A percentile compares a stretch with the other conserved stretches of the same genome.
These are phyloP conservation scores for Santalum album DNA, from an alignment of 164 flowering plant species.

Conservation along the genomic window DNA sequence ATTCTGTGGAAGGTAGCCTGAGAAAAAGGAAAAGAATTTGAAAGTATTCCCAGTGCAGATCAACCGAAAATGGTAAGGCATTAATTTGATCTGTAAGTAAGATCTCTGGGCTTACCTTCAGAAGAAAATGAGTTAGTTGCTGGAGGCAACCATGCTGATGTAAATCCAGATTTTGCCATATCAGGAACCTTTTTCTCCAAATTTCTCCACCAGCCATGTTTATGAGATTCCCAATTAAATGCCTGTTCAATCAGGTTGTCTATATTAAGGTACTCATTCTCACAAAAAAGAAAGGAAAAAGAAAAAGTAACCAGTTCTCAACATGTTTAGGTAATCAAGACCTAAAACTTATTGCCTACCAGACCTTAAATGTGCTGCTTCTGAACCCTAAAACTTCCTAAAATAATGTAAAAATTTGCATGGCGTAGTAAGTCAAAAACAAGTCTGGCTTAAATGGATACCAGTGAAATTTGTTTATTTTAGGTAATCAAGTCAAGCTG, in stretches of 20 bases:
- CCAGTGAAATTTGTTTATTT: background rate
- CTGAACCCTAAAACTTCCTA: background rate
- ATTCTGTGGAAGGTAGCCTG: constrained; percentile 91
- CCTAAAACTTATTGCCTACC: background rate
- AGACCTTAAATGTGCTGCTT: background rate
- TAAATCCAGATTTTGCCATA: constrained; percentile 79
- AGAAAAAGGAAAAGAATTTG: constrained; percentile 3
- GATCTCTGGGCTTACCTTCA: constrained; percentile 44
- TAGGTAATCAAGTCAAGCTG: background rate
- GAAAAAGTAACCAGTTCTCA: background rate
- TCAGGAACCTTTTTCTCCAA: constrained; percentile 67
- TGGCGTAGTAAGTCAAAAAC: background rate
- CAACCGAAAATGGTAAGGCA: background rate
- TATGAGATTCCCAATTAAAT: constrained; percentile 94
- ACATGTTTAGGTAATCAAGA: background rate
- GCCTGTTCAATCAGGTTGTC: constrained; percentile 42
- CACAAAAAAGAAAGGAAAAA: no score
- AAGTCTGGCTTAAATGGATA: background rate
- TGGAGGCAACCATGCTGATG: constrained; percentile 93
- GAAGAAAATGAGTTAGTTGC: constrained; percentile 66
- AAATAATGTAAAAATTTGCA: background rate
- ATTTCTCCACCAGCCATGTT: constrained; percentile 86
- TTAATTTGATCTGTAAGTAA: background rate
- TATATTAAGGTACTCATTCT: background rate
- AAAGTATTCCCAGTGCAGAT: background rate